Conservation (phyloP, 2,329 filamentous ascomycete species). For the Rhinocladiella similis region DNA sequence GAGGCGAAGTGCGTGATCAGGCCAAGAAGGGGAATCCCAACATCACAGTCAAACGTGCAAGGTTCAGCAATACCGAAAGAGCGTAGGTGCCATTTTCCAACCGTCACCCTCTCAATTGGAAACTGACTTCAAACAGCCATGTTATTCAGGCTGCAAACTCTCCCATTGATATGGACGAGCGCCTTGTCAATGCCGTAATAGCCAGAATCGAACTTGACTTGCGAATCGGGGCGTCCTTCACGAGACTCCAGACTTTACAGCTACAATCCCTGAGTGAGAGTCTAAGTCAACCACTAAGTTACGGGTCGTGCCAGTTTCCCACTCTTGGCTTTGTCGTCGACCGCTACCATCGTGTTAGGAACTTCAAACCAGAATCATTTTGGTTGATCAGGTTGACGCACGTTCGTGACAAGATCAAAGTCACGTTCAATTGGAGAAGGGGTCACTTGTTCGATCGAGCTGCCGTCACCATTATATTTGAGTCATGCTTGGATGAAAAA, state of each 20-base stretch:
- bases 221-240: slow-evolving; percentile 89
- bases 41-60: slow-evolving; percentile 80
- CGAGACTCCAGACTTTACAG: slow-evolving; percentile 77
- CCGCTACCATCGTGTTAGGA: slow-evolving; percentile 88
- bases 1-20: slow-evolving; percentile 81
- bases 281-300: slow-evolving; percentile 66
- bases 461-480: slow-evolving; percentile 76
- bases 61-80: slow-evolving; percentile 93
- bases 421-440: slow-evolving; percentile 81
- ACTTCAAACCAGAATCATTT: slow-evolving; percentile 89
- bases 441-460: slow-evolving; percentile 85
- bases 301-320: slow-evolving; percentile 95
- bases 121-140: slow-evolving; percentile 58
- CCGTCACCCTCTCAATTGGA: slow-evolving; percentile 36
- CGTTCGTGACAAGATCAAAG: slow-evolving; percentile 72
- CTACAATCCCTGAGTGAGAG: slow-evolving; percentile 71
- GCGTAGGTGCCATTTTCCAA: slow-evolving; percentile 51
- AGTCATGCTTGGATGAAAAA: slow-evolving; percentile 76
- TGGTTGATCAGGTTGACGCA: slow-evolving; percentile 90
- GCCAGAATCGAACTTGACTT: slow-evolving; percentile 91
- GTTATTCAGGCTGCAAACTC: slow-evolving; percentile 79
- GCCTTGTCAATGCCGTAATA: slow-evolving; percentile 81
- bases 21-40: slow-evolving; percentile 71
- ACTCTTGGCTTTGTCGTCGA: slow-evolving; percentile 97
- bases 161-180: slow-evolving; percentile 77